A percentile compares a stretch with the other conserved stretches of the same genome.
Evolutionary conservation across 192 early-diverging fungal genomes (phyloP).

Genomic region (Fimicolochytrium jonesii): DNA sequence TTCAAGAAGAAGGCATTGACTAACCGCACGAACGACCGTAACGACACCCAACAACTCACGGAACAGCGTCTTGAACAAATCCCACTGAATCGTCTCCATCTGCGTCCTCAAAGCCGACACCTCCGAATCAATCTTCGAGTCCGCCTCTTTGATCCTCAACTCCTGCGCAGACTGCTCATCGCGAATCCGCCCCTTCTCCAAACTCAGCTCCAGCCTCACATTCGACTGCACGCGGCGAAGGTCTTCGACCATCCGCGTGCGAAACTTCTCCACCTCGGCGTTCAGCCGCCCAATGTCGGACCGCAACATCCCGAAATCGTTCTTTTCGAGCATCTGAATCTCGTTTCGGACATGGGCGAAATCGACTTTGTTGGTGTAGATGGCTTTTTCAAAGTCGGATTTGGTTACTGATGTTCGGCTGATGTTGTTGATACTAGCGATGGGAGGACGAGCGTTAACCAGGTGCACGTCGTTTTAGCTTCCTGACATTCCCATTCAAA

Average conservation of each 20-base stretch:
- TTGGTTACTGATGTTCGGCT: constrained; percentile 26
- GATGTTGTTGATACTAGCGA: constrained; percentile 26
- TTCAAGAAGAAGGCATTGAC: neutral
- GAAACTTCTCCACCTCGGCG: constrained; percentile 80
- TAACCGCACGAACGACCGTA: neutral
- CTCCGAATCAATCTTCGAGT: constrained; percentile 84
- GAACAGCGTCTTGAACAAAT: constrained; percentile 48
- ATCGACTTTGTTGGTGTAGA: constrained; percentile 85
- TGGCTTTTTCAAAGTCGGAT: constrained; percentile 50
- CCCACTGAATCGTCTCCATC: constrained; percentile 86
- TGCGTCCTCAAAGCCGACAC: constrained; percentile 73
- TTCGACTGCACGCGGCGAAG: constrained; percentile 77
- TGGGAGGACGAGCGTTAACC: neutral
- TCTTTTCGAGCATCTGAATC: constrained; percentile 84
- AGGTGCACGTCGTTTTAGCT: neutral
- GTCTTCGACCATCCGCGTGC: constrained; percentile 77
- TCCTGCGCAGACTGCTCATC: constrained; percentile 82
- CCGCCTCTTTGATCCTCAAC: constrained; percentile 79
- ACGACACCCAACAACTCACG: constrained; percentile 1
- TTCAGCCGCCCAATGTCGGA: constrained; percentile 75
- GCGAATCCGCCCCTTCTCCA: constrained; percentile 85
- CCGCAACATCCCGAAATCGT: constrained; percentile 78
- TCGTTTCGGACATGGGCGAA: constrained; percentile 85
- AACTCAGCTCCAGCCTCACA: constrained; percentile 77
- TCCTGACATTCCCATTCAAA: neutral